These are phyloP conservation scores for Sequoia sempervirens DNA, from an alignment of 75 land plant species.

Conservation along the genomic window DNA sequence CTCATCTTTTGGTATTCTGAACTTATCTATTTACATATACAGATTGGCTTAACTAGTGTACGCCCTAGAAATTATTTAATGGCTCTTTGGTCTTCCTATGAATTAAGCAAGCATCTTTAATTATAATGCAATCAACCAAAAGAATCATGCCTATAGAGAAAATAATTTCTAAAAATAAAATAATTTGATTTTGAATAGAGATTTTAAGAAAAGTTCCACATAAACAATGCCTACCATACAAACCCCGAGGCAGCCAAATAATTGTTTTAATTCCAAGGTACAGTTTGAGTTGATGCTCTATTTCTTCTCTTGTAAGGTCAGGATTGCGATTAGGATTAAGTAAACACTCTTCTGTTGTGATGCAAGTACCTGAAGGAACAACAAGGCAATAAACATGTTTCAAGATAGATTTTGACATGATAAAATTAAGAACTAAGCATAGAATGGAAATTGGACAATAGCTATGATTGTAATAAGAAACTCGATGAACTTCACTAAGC, in stretches of 20 bases:
- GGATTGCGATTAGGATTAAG: constrained; percentile 88
- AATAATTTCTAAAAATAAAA: background rate
- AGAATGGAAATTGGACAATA: background rate
- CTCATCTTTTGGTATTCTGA: background rate
- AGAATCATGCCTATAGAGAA: background rate
- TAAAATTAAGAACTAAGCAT: background rate
- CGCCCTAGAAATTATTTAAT: background rate
- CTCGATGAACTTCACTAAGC: background rate
- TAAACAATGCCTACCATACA: constrained; percentile 44
- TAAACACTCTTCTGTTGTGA: constrained; percentile 95
- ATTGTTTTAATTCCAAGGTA: constrained; percentile 83
- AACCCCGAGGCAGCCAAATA: constrained; percentile 91
- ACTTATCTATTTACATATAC: background rate
- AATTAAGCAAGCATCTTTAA: background rate
- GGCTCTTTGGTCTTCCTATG: background rate
- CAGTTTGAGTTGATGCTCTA: constrained; percentile 68
- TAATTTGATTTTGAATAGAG: background rate
- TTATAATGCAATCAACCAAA: background rate
- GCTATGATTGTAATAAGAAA: background rate
- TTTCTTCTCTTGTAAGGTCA: constrained; percentile 58
- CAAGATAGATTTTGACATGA: background rate
- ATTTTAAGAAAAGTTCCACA: background rate
- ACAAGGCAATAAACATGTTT: constrained; percentile 8
- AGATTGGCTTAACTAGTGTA: background rate
- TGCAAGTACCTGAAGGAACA: constrained; percentile 72